phyloP scores from a whole-genome alignment of 257 asterid genomes.

The Solanum piurae region DNA sequence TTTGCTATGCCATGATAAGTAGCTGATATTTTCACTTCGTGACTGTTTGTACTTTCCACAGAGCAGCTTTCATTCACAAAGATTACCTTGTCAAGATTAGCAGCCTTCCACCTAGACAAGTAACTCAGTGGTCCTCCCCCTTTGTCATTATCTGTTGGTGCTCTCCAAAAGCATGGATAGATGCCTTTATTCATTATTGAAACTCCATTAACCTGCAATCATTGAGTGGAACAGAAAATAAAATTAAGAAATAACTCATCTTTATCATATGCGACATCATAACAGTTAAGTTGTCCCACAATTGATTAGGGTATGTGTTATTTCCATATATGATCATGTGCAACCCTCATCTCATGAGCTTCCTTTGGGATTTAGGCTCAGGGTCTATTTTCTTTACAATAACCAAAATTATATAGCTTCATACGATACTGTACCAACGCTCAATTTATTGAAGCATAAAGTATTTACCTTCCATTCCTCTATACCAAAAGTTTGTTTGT shows the following conservation, averaged over 20 bases:
- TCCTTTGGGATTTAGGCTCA: background rate
- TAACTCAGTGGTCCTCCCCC: slow-evolving; percentile 76
- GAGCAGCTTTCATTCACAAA: slow-evolving; percentile 48
- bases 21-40: slow-evolving; percentile 42
- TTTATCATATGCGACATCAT: background rate
- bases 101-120: slow-evolving; percentile 65
- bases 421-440: background rate
- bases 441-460: background rate
- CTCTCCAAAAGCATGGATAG: slow-evolving; percentile 94
- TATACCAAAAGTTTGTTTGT: slow-evolving; percentile 52
- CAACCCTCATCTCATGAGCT: background rate
- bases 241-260: background rate
- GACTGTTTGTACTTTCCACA: slow-evolving; percentile 26
- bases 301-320: background rate
- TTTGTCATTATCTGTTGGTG: slow-evolving; percentile 94
- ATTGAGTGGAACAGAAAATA: background rate
- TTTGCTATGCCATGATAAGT: slow-evolving; percentile 39
- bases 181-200: slow-evolving; percentile 60
- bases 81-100: slow-evolving; percentile 43
- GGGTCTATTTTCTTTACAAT: background rate
- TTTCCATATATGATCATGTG: background rate
- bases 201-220: slow-evolving; percentile 52
- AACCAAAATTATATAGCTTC: background rate
- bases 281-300: background rate
- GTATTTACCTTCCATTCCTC: slow-evolving; percentile 80